phyloP scores from a whole-genome alignment of 176 grass and related monocot genomes.

The Coix lacrymajobi region DNA sequence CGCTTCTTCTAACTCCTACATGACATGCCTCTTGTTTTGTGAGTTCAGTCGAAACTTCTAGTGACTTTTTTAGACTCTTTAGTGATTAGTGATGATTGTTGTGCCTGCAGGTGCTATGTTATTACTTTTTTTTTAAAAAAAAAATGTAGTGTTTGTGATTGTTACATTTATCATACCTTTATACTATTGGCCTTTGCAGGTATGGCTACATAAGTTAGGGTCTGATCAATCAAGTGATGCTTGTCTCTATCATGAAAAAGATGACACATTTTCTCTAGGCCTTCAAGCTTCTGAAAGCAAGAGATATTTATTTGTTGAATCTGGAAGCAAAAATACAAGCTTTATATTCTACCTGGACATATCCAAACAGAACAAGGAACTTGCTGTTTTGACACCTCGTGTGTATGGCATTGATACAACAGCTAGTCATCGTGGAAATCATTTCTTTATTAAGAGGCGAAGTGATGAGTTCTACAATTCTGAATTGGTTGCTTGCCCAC shows the following conservation, averaged over 20 bases:
- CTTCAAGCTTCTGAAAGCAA: conserved; percentile 85
- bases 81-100: not conserved
- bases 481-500: conserved; percentile 75
- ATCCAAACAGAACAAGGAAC: conserved; percentile 54
- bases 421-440: conserved; percentile 74
- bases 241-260: conserved; percentile 83
- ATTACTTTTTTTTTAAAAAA: not conserved
- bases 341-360: conserved; percentile 72
- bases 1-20: conserved; percentile 11
- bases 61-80: not conserved
- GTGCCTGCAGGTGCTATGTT: not conserved
- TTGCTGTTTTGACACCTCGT: conserved; percentile 60
- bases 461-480: conserved; percentile 92
- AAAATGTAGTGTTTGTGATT: not conserved
- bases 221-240: conserved; percentile 69
- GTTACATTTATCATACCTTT: conserved; percentile 15
- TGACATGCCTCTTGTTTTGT: not conserved
- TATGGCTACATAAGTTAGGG: conserved; percentile 71
- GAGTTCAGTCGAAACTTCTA: not conserved
- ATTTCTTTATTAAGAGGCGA: conserved; percentile 84
- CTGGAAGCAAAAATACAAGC: conserved; percentile 82
- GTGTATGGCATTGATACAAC: conserved; percentile 76
- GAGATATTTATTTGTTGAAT: conserved; percentile 78
- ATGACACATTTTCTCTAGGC: conserved; percentile 74
- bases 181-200: conserved; percentile 47